Evolutionary conservation across 2,329 filamentous ascomycete genomes (phyloP).

Genomic region (Colletotrichum lini): DNA sequence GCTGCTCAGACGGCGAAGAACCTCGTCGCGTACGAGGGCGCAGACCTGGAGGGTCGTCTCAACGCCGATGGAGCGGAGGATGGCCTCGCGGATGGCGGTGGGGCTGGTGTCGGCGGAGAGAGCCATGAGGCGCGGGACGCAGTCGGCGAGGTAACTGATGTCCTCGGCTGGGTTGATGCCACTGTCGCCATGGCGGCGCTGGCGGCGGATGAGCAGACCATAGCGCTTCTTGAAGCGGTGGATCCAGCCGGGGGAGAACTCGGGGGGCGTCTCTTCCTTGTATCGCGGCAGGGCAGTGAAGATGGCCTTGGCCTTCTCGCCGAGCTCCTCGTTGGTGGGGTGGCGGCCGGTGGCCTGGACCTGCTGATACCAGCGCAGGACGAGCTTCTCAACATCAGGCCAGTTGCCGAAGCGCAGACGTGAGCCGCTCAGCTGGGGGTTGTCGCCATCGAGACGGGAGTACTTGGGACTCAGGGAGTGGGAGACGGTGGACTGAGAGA

Average conservation of each 20-base stretch:
- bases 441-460: constrained; percentile 71
- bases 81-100: constrained; percentile 70
- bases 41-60: constrained; percentile 68
- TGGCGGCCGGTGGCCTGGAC: constrained; percentile 67
- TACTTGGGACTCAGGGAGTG: constrained; percentile 75
- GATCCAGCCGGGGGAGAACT: constrained; percentile 76
- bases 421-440: constrained; percentile 73
- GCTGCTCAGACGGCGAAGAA: constrained; percentile 58
- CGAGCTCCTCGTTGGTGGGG: constrained; percentile 74
- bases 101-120: constrained; percentile 72
- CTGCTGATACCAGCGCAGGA: constrained; percentile 69
- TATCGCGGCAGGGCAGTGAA: constrained; percentile 72
- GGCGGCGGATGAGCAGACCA: constrained; percentile 69
- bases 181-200: constrained; percentile 66
- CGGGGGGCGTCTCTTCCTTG: constrained; percentile 71
- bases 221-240: constrained; percentile 76
- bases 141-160: constrained; percentile 72
- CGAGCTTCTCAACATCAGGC: constrained; percentile 74
- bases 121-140: constrained; percentile 71
- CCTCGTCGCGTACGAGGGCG: constrained; percentile 71
- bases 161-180: constrained; percentile 67
- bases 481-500: constrained; percentile 75
- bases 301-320: constrained; percentile 73
- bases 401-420: constrained; percentile 75
- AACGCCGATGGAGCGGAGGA: constrained; percentile 69